Percentiles rank a stretch among this genome's conserved stretches.
Evolutionary conservation across 345 rosid genomes (phyloP).

Genomic region (Angophora floribunda): DNA sequence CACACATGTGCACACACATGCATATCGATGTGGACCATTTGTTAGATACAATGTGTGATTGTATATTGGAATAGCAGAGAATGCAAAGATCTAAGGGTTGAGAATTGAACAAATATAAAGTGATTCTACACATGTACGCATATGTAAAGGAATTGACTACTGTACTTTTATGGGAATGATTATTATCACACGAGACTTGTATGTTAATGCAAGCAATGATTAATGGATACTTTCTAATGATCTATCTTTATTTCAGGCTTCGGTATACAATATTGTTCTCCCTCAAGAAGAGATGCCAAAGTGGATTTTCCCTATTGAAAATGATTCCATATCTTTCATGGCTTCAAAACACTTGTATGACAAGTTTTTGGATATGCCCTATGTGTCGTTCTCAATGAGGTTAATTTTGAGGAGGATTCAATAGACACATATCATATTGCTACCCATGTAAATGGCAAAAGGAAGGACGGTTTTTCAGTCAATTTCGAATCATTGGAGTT

Average conservation of each 20-base stretch:
- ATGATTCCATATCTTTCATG: not conserved
- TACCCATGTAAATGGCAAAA: not conserved
- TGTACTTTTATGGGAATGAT: not conserved
- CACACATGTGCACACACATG: too few relatives aligned
- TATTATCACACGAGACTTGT: not conserved
- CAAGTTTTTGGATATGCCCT: not conserved
- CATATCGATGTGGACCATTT: not conserved
- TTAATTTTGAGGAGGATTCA: too few relatives aligned
- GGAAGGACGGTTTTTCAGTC: fast-evolving
- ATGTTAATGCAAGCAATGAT: not conserved
- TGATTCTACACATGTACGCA: not conserved
- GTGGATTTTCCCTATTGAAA: not conserved
- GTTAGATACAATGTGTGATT: fast-evolving
- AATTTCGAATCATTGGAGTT: fast-evolving
- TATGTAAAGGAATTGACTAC: not conserved
- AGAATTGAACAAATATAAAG: not conserved
- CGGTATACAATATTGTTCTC: fast-evolving
- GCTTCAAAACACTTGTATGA: not conserved
- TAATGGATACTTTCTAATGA: not conserved
- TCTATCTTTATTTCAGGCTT: not conserved
- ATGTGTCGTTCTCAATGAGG: fast-evolving
- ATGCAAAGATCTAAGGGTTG: not conserved
- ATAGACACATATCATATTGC: fast-evolving
- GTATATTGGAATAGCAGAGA: not conserved
- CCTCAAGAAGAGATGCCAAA: not conserved